phyloP scores from a whole-genome alignment of 176 grass and related monocot species.

The Hordeum vulgare region MorexV3_pseudomolecules_assembly NC_058523.1:118803851-118804350 shows the following conservation, averaged over 20 bases:
- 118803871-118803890: too few species aligned
- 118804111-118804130: neutral
- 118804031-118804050: conserved; percentile 13
- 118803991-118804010: neutral
- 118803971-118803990: neutral
- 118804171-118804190: conserved; percentile 10
- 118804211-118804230: too few species aligned
- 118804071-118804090: neutral
- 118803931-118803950: conserved; percentile 7
- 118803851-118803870: neutral
- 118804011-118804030: conserved; percentile 15
- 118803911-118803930: neutral
- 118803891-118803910: too few species aligned
- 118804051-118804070: neutral
- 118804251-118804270: neutral
- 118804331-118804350: neutral
- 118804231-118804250: too few species aligned
- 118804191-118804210: conserved; percentile 9
- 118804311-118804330: neutral
- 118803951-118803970: neutral
- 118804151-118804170: conserved; percentile 8
- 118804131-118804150: conserved; percentile 5
- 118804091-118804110: neutral
- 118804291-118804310: neutral
- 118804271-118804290: neutral